These are phyloP conservation scores for Sporothrix variecibatus DNA, from an alignment of 2,329 filamentous ascomycete species.

Conservation along the genomic window DNA sequence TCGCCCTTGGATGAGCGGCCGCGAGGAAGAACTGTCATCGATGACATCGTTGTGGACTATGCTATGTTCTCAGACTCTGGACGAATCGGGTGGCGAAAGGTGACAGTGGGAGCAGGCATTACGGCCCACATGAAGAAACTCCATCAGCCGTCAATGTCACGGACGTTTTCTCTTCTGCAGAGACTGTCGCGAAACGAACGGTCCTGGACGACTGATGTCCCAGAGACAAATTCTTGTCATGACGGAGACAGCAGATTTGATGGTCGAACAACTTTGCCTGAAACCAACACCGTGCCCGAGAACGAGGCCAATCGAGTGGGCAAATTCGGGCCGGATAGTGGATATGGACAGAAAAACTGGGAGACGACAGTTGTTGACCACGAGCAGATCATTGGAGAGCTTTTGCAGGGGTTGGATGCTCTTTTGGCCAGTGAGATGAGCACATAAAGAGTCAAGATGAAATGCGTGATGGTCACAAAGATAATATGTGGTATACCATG, in stretches of 20 bases:
- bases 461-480: neutral
- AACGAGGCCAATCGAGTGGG: neutral
- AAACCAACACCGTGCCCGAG: neutral
- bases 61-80: slow-evolving; percentile 3
- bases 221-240: neutral
- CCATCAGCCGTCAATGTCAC: neutral
- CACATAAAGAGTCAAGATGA: neutral
- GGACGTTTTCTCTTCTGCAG: neutral
- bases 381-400: neutral
- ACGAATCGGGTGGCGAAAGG: neutral
- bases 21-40: neutral
- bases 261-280: neutral
- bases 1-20: neutral
- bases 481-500: neutral
- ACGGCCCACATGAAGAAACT: neutral
- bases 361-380: neutral
- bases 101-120: neutral
- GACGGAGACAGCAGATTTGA: neutral
- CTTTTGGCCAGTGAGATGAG: neutral
- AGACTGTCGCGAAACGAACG: neutral
- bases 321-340: neutral
- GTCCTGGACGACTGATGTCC: neutral
- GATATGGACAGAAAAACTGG: neutral
- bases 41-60: slow-evolving; percentile 14
- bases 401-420: neutral